Evolutionary conservation across 495 filamentous ascomycete species (phyloP).

Genomic region (Lentithecium fluviatile): DNA sequence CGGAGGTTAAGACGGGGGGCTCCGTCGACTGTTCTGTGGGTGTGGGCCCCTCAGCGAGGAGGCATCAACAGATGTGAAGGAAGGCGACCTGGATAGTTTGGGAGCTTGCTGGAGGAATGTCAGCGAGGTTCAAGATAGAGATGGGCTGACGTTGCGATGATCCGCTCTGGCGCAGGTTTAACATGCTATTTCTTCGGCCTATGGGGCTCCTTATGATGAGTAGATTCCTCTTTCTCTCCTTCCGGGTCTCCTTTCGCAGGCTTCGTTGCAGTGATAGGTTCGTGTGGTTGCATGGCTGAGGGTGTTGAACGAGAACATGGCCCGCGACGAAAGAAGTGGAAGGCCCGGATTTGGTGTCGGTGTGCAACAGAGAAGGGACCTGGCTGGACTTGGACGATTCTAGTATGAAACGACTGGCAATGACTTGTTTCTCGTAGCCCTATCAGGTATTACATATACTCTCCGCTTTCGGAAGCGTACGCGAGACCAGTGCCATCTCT

Average conservation of each 20-base stretch:
- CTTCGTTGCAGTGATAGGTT: neutral
- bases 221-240: constrained; percentile 24
- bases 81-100: constrained; percentile 24
- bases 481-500: too few relatives aligned
- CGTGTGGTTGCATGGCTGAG: neutral
- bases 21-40: constrained; percentile 6
- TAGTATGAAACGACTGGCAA: too few relatives aligned
- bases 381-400: too few relatives aligned
- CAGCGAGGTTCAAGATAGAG: neutral
- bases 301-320: too few relatives aligned
- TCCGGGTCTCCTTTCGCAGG: constrained; percentile 2
- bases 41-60: neutral
- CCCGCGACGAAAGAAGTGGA: too few relatives aligned
- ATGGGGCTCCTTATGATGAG: constrained; percentile 32
- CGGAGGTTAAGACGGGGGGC: neutral
- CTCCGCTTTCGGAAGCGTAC: too few relatives aligned
- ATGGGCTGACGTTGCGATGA: neutral
- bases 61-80: constrained; percentile 7
- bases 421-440: too few relatives aligned
- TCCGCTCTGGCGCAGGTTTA: constrained; percentile 11
- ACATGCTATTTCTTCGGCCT: constrained; percentile 27
- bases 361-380: too few relatives aligned
- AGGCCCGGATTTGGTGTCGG: too few relatives aligned
- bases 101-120: constrained; percentile 1
- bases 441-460: too few relatives aligned